Evolutionary conservation across 331 rosid species (phyloP).

Genomic region (Quercus tomentella): DNA sequence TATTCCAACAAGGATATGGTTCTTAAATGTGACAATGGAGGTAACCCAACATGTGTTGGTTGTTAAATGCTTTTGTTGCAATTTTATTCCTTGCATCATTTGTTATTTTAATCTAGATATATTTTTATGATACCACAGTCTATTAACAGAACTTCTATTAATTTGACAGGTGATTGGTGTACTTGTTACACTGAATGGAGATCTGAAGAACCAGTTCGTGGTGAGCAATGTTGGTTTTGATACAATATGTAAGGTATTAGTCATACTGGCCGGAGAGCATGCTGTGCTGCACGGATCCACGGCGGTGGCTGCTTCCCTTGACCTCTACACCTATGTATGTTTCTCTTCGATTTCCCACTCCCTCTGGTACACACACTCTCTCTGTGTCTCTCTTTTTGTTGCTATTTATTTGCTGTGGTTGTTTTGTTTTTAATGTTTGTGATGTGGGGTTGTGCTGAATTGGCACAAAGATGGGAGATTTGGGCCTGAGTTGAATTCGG

Average conservation of each 20-base stretch:
- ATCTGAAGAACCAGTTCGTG: constrained; percentile 94
- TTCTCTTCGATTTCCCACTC: constrained; percentile 65
- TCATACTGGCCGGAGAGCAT: constrained; percentile 80
- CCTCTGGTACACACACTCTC: constrained; percentile 45
- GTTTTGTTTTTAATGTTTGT: neutral
- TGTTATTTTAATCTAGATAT: neutral
- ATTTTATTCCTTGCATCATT: too few relatives aligned
- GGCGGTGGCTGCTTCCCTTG: constrained; percentile 86
- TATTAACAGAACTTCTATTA: constrained; percentile 19
- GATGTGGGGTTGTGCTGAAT: neutral
- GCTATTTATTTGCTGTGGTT: neutral
- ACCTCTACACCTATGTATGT: constrained; percentile 55
- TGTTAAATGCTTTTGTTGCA: too few relatives aligned
- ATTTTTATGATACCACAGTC: neutral
- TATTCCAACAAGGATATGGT: too few relatives aligned
- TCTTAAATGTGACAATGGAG: too few relatives aligned
- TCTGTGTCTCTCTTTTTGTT: neutral
- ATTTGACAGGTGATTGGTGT: constrained; percentile 93
- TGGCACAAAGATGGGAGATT: too few relatives aligned
- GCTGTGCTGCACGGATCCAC: constrained; percentile 97
- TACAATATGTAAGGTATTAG: constrained; percentile 89
- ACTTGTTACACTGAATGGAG: constrained; percentile 97
- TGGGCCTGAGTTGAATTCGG: too few relatives aligned
- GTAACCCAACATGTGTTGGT: too few relatives aligned
- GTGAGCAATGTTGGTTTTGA: constrained; percentile 96